Evolutionary conservation across 345 rosid species (phyloP), one percentile per base, ranked within the genome.

Genomic region (Syzygium aqueum): DNA sequence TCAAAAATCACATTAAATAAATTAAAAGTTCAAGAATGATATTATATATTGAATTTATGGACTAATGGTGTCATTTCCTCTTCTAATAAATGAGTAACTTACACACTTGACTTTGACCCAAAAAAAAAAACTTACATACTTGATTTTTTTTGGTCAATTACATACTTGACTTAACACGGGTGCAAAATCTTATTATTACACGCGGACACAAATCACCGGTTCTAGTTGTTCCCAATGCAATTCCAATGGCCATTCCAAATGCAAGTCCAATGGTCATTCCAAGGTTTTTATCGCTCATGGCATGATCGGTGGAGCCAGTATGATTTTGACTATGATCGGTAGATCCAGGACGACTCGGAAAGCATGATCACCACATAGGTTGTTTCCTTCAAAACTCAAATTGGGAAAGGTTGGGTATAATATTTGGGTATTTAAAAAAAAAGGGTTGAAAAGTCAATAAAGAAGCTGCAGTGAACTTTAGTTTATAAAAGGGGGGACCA

Each of bases 281-380:
- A 65, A 65, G 77, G 22, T 65, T 17, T 65, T 22, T 30, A 16
- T 16, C 6, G 12, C 77, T 65, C 77, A 30, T 30, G 77, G 22
- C 43, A 65, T 16, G 43, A 65, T 65, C 40, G 33, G 43, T 11
- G 0, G 43, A 65, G 30, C 21, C 37, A 30, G 17, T 28, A 63
- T 28, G 1, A 15, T 63, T 28, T 63, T 28, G 21, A 15, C 11
- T 63, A 63, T 51, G 88, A 84, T 82, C 78, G 13, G 87, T 27
- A 17, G 91, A 43, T 28, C 21, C 73, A 6, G 11, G 84, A 37
- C 51, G 87, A 67, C 86, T 77, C 5, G 87, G 73, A 85, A 65
- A 87, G 90, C 59, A 51, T 91, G 95, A 43, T 95, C 95, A n/a
- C 96, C 95, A 30, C 99, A 95, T 17, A 96, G 95, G 77, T 85